Evolutionary conservation across 805 yeast species (phyloP).

Genomic region (Schwanniomyces pseudopolymorphus): DNA sequence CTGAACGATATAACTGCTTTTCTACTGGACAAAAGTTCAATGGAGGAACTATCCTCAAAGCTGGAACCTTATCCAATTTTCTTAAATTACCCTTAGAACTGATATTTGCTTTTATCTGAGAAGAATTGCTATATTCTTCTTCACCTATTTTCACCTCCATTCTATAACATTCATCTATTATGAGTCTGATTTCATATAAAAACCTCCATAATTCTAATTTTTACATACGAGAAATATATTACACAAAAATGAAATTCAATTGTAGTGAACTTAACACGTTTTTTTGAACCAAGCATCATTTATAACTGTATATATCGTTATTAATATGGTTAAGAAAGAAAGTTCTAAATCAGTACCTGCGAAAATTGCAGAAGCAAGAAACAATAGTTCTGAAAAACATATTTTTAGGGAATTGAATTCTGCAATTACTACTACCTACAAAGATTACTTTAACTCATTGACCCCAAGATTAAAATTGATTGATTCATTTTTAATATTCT

Average conservation of each 20-base stretch:
- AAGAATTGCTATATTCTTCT: constrained; percentile 3
- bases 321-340: constrained; percentile 40
- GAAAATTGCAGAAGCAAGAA: constrained; percentile 8
- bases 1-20: constrained; percentile 78
- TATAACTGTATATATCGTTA: neutral
- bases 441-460: constrained; percentile 31
- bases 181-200: neutral
- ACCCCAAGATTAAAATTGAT: constrained; percentile 60
- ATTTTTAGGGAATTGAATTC: constrained; percentile 22
- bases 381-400: constrained; percentile 10
- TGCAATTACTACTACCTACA: constrained; percentile 34
- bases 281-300: neutral
- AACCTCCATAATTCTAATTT: neutral
- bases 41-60: constrained; percentile 82
- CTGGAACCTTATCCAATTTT: constrained; percentile 50
- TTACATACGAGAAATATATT: neutral
- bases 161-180: neutral
- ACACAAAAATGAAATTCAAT: neutral
- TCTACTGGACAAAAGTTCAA: constrained; percentile 95
- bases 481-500: constrained; percentile 72
- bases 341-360: constrained; percentile 14
- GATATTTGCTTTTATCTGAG: neutral
- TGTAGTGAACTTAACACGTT: constrained; percentile 1
- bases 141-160: neutral
- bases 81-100: constrained; percentile 5